Evolutionary conservation across 257 asterid species (phyloP).

Genomic region (Thymus quinquecostatus): DNA sequence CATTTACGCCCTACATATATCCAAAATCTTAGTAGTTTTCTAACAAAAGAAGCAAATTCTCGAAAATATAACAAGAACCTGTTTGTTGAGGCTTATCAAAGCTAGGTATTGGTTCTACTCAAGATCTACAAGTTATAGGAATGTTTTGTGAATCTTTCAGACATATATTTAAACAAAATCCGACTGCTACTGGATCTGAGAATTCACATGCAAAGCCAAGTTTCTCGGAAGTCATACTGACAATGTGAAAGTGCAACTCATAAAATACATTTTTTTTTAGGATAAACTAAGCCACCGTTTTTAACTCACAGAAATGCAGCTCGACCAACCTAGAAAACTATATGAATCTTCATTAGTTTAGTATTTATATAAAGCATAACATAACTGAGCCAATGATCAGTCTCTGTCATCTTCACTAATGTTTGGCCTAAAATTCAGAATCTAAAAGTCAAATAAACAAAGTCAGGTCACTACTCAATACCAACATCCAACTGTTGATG

Average conservation of each 20-base stretch:
- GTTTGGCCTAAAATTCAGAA: background rate
- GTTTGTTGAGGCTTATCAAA: background rate
- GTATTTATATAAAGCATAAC: background rate
- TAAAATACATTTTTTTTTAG: background rate
- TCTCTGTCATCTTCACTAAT: background rate
- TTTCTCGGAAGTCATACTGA: background rate
- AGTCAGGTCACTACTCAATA: background rate
- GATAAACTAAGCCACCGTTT: background rate
- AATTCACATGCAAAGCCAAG: background rate
- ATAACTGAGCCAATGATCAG: background rate
- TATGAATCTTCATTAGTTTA: background rate
- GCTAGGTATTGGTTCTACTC: background rate
- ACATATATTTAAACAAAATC: background rate
- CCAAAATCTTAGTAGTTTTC: background rate
- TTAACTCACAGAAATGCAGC: slow-evolving; percentile 1
- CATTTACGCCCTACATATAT: background rate
- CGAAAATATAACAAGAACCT: background rate
- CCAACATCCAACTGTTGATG: background rate
- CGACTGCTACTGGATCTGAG: too few species aligned
- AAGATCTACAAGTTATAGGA: background rate
- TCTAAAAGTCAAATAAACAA: background rate
- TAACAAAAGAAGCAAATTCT: background rate
- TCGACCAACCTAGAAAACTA: slow-evolving; percentile 16
- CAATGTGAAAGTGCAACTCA: slow-evolving; percentile 3
- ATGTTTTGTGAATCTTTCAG: background rate